Evolutionary conservation across 176 grass and related monocot genomes (phyloP), one percentile per base, ranked within the genome.

Genomic region (Oryza punctata): DNA sequence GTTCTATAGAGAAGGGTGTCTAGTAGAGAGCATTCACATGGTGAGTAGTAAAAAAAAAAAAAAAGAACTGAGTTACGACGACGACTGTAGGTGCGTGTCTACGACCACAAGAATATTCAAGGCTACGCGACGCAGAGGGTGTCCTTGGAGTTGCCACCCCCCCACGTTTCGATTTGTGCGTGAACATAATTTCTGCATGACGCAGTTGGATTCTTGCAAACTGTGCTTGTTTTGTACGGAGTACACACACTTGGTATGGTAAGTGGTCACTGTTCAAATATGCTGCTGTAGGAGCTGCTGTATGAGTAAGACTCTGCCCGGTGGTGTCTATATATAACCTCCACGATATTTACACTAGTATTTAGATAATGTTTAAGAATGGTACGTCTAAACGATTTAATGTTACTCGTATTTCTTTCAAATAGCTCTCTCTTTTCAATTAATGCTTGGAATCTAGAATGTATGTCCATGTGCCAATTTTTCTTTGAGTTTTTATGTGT

Each of bases 101-200:
- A 61, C 33, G 63, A 76, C 45, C 60, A 16, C 15, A 72, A 13
- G 59, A 86, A 80, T 74, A 57, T 73, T 86, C 59, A 80, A 43
- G 84, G 30, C 60, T 54, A 54, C 10, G 46, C 27, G 14, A 32
- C 72, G 18, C 46, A 57, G 46, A 50, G 5, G 40, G 4, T 25
- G 7, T 65, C 43, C 40, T 79, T 52, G 84, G 33, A 78, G 35
- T n/a, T 86, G 67, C 27, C 27, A 33, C 69, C 25, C 61, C 61
- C 63, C 3, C 50, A 43, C 29, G 29, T 38, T 67, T 79, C 37
- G 10, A 50, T 49, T 35, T 13, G 27, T 49, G 21, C 52, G 12
- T 37, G 28, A 12, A 29, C 18, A 21, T 28, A 10, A 28, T 63
- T 26, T 70, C 45, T 40, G 32, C 67, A 15, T 69, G 18, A 10